Conservation (phyloP, 345 rosid species). For the Hypericum perforatum region DNA sequence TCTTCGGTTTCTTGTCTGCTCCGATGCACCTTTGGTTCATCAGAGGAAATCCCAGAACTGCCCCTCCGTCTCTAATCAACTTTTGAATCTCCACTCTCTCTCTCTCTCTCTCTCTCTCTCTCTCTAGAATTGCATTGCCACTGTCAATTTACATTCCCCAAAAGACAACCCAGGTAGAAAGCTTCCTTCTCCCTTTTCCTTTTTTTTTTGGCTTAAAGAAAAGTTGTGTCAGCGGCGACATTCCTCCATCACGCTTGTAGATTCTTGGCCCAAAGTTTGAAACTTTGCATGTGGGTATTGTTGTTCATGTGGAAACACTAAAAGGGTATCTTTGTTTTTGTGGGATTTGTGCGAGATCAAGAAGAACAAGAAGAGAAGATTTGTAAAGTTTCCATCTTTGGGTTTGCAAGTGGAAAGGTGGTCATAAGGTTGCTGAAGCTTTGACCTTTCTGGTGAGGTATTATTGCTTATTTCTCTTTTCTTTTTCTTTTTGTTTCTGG, state of each 20-base stretch:
- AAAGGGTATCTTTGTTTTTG: constrained; percentile 13
- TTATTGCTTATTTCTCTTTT: constrained; percentile 1
- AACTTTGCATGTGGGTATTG: constrained; percentile 30
- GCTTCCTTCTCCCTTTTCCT: too few species aligned
- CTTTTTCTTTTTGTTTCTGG: constrained; percentile 4
- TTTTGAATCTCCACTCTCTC: too few species aligned
- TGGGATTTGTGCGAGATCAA: constrained; percentile 7
- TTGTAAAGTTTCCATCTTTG: constrained; percentile 3
- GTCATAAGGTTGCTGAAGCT: constrained; percentile 15
- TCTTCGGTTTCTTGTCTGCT: too few species aligned
- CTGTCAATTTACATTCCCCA: too few species aligned
- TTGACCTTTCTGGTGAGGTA: constrained; percentile 12
- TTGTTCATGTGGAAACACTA: constrained; percentile 14
- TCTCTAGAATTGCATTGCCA: too few species aligned
- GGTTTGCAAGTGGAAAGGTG: constrained; percentile 11
- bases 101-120: too few species aligned
- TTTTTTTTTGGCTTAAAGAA: too few species aligned
- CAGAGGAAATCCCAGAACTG: too few species aligned
- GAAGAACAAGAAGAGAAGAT: constrained; percentile 19
- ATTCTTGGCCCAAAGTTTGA: constrained; percentile 19
- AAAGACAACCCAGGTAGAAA: too few species aligned
- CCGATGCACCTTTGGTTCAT: too few species aligned
- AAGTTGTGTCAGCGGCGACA: neutral
- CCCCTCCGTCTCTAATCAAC: too few species aligned
- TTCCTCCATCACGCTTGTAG: constrained; percentile 14